Evolutionary conservation across 495 filamentous ascomycete species (phyloP).

Genomic region (Extremus antarcticus): DNA sequence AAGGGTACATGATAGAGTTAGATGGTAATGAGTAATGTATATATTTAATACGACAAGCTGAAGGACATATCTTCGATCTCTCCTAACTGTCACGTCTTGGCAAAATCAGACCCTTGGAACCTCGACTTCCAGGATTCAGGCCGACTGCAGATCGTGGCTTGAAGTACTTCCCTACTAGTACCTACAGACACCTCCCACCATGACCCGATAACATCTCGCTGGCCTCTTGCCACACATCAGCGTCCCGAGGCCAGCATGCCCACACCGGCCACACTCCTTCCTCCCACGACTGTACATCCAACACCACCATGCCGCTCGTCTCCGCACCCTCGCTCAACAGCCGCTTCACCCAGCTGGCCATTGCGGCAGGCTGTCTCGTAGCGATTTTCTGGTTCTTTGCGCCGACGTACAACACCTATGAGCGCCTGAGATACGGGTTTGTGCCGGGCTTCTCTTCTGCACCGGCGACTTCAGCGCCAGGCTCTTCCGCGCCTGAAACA

Average conservation of each 20-base stretch:
- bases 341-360: constrained; percentile 13
- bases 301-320: constrained; percentile 1
- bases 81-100: too few species aligned
- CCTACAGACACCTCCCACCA: not conserved
- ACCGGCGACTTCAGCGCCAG: not conserved
- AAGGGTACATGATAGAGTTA: not conserved
- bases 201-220: not conserved
- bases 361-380: constrained; percentile 5
- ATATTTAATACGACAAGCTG: too few species aligned
- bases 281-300: too few species aligned
- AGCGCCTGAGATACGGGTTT: constrained; percentile 1
- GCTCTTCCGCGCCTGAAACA: not conserved
- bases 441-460: constrained; percentile 2
- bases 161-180: not conserved
- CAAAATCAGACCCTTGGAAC: too few species aligned
- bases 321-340: constrained; percentile 9
- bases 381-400: constrained; percentile 4
- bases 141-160: not conserved
- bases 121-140: too few species aligned
- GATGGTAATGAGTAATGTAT: too few species aligned
- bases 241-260: not conserved
- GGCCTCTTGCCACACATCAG: not conserved
- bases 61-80: too few species aligned
- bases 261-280: not conserved
- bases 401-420: not conserved